Evolutionary conservation across 495 filamentous ascomycete species (phyloP).

Genomic region (Lophiostoma macrostomum): DNA sequence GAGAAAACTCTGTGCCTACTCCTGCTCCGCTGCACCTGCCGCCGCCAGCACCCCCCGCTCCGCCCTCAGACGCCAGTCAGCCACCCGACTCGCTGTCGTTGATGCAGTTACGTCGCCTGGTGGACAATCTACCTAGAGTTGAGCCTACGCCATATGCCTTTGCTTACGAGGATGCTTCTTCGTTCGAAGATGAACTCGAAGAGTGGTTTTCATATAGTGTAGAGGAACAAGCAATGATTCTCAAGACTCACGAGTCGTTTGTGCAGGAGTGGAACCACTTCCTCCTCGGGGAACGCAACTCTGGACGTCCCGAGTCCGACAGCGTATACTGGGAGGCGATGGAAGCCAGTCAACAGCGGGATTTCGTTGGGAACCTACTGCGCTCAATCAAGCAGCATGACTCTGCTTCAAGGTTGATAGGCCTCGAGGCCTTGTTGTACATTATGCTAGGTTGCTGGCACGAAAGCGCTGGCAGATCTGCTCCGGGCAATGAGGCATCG

Average conservation of each 20-base stretch:
- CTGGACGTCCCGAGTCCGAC: no score
- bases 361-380: slow-evolving; percentile 35
- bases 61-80: slow-evolving; percentile 46
- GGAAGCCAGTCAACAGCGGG: slow-evolving; percentile 34
- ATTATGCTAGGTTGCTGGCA: slow-evolving; percentile 74
- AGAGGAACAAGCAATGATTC: slow-evolving; percentile 66
- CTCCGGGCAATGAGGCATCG: background rate
- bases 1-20: slow-evolving; percentile 49
- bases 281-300: no score
- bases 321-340: slow-evolving; percentile 12
- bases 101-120: slow-evolving; percentile 73
- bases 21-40: slow-evolving; percentile 59
- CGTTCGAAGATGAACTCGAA: slow-evolving; percentile 82
- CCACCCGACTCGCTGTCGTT: slow-evolving; percentile 76
- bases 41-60: slow-evolving; percentile 56
- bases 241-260: slow-evolving; percentile 68
- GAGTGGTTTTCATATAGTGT: slow-evolving; percentile 94
- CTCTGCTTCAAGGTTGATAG: slow-evolving; percentile 38
- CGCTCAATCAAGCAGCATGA: slow-evolving; percentile 18
- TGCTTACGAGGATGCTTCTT: slow-evolving; percentile 76
- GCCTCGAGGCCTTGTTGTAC: slow-evolving; percentile 74
- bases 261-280: slow-evolving; percentile 60
- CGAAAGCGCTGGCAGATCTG: slow-evolving; percentile 57
- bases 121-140: slow-evolving; percentile 72
- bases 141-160: slow-evolving; percentile 92